Evolutionary conservation across 106 monocot genomes (phyloP), one percentile per base, ranked within the genome.

Genomic region (Ottelia alismoides): DNA sequence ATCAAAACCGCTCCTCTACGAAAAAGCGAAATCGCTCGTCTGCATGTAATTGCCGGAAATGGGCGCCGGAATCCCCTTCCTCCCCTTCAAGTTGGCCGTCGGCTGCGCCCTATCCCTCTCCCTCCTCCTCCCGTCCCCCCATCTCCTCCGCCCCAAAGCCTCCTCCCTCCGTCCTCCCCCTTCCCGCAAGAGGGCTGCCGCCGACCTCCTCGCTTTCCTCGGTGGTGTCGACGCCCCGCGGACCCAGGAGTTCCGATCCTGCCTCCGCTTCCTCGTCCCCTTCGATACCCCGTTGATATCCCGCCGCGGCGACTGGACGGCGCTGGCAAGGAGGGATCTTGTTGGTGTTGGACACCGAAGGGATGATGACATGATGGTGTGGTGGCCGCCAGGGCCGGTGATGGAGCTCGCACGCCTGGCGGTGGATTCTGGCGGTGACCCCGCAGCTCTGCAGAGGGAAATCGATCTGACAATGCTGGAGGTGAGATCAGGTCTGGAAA

Each of bases 371-470:
- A 72, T 63, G 25, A 63, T 72, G 77, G 79, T 98, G 12, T 61
- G 74, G 79, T 86, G 89, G 89, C 98, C 98, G 27, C 89, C 98
- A 47, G 56, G 63, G 51, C 69, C 88, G 52, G 85, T 98, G 28
- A 58, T 98, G 89, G 98, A 98, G 51, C 82, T 98, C 19, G 82
- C 98, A 1, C 58, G 90, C 2, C 49, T 90, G 28, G 98, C 89
- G n/a, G 76, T 98, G 12, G 85, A 90, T 56, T 98, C 82, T 20
- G 79, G 82, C 2, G 89, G 89, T 1, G 79, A 86, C 28, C 85
- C 79, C 14, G 85, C 72, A 0, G 72, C 68, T 22, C 70, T 98
- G 22, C 89, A 90, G 49, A 61, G 78, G n/a, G 52, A 64, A 30
- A 52, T 98, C 24, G 89, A 98, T 73, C 89, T 85, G 7, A 73